phyloP scores from a whole-genome alignment of 2,329 filamentous ascomycete genomes.

The Hortaea sp. region DNA sequence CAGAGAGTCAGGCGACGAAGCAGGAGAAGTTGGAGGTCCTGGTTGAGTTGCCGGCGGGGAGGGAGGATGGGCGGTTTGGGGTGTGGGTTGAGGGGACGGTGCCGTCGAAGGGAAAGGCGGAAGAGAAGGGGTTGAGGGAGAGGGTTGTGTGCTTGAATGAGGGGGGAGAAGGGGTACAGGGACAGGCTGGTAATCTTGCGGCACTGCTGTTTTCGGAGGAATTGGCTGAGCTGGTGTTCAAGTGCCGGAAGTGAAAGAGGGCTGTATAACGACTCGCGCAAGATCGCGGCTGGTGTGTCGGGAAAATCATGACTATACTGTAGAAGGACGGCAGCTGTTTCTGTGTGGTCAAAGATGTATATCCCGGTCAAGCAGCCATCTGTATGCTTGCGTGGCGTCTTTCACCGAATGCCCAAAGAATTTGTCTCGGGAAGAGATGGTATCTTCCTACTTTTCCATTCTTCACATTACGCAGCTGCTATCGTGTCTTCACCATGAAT shows the following conservation, averaged over 20 bases:
- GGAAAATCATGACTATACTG: not conserved
- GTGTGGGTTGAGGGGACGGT: slow-evolving; percentile 1
- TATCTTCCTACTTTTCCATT: too few species aligned
- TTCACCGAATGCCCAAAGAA: too few species aligned
- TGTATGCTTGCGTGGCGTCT: too few species aligned
- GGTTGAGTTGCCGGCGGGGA: slow-evolving; percentile 3
- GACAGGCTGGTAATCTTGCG: slow-evolving; percentile 4
- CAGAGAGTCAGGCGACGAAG: not conserved
- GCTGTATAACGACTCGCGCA: too few species aligned
- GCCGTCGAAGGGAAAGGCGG: not conserved
- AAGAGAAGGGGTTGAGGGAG: slow-evolving; percentile 1
- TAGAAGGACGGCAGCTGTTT: too few species aligned
- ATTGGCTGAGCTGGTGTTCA: slow-evolving; percentile 8
- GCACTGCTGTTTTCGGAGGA: slow-evolving; percentile 4
- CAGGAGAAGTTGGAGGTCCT: not conserved
- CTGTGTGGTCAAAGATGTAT: too few species aligned
- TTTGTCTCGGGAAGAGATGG: too few species aligned
- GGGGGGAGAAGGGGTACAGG: not conserved
- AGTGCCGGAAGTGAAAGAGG: slow-evolving; percentile 5
- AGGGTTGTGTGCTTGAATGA: slow-evolving; percentile 2
- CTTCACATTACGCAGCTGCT: too few species aligned
- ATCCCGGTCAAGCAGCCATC: too few species aligned
- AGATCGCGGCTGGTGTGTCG: too few species aligned
- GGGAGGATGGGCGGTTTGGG: slow-evolving; percentile 5
- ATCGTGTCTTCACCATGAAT: too few species aligned